Base-by-base conservation (phyloP, 2,329 filamentous ascomycete species). In the Diaporthe capsici region DNA sequence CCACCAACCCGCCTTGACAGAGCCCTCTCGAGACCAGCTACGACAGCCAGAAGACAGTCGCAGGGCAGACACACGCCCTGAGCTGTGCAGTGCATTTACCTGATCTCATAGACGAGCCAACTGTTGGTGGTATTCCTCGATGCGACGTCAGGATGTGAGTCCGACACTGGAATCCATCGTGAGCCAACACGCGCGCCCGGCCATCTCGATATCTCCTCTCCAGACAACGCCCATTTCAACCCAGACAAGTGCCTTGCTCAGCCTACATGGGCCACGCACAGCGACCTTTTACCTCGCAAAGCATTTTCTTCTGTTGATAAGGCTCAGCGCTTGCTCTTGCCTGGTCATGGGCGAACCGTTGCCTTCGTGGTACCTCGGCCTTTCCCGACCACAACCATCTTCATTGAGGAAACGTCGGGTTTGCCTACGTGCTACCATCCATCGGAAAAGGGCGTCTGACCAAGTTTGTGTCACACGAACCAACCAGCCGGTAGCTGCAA, bases 401-500 rank as follows among this genome's bases (percentile, higher is more conserved):
- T 17, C 20, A 42, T 63, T 13, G 39, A 63, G 15, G 22, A 28
- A 10, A 34, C 4, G n/a, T n/a, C 37, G 58, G 57, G 20, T 37
- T 42, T 61, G 37, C 22, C 37, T 42, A n/a, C 22, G 58, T 42
- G 58, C 13, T 17, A 44, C 58, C 58, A 13, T 42, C 37, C 37
- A 28, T 61, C 37, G 37, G 39, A 44, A 44, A 37, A 13, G n/a
- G 39, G 15, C 20, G 58, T 44, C 58, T 63, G 58, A 42, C 34
- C 22, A 20, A 8, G 47, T 22, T 42, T 28, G 51, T 55, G 49
- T 53, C 51, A 47, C 25, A 53, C 42, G 53, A 58, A 71, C 68
- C 68, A 55, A 25, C n/a, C 68, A 49, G 51, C 42, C 68, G 68
- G 68, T 71, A 71, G 13, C 25, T 34, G 53, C 31, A 31, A 28